These are phyloP conservation scores for Phytophthora meadii DNA, from an alignment of 352 stramenopile species.

Conservation along the genomic window DNA sequence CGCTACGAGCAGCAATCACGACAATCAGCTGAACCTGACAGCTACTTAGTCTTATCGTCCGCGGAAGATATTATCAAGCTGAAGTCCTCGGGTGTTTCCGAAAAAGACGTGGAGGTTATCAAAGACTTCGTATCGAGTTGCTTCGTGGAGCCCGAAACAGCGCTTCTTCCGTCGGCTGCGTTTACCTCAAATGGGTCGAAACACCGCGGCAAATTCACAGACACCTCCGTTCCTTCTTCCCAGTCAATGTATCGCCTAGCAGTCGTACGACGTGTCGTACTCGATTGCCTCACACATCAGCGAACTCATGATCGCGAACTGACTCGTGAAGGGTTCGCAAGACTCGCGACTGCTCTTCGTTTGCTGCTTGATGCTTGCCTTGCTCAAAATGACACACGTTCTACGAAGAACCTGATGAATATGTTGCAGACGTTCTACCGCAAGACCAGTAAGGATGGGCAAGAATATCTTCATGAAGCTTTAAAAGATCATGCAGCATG, in stretches of 20 bases:
- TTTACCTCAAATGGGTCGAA: constrained; percentile 36
- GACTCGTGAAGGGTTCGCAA: constrained; percentile 57
- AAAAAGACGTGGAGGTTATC: constrained; percentile 82
- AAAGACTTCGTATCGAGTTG: constrained; percentile 89
- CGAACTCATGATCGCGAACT: constrained; percentile 66
- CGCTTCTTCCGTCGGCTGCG: constrained; percentile 36
- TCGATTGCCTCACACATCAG: constrained; percentile 76
- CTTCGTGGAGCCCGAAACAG: constrained; percentile 72
- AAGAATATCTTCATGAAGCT: constrained; percentile 67
- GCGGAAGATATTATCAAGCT: constrained; percentile 59
- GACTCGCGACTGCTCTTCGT: constrained; percentile 57
- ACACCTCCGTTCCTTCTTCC: constrained; percentile 44
- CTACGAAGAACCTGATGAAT: constrained; percentile 82
- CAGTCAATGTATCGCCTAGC: constrained; percentile 74
- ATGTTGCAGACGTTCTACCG: constrained; percentile 87
- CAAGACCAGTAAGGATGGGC: constrained; percentile 45
- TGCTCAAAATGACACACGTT: constrained; percentile 70
- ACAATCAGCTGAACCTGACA: constrained; percentile 49
- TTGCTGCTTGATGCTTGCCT: constrained; percentile 72
- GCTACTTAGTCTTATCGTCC: constrained; percentile 50
- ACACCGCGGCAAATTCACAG: constrained; percentile 73
- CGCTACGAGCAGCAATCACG: constrained; percentile 56
- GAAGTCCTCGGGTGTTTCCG: constrained; percentile 64
- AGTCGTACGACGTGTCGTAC: constrained; percentile 70
- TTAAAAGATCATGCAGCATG: constrained; percentile 69